Evolutionary conservation across 2,329 filamentous ascomycete species (phyloP).

Genomic region (Trichoderma citrinoviride): DNA sequence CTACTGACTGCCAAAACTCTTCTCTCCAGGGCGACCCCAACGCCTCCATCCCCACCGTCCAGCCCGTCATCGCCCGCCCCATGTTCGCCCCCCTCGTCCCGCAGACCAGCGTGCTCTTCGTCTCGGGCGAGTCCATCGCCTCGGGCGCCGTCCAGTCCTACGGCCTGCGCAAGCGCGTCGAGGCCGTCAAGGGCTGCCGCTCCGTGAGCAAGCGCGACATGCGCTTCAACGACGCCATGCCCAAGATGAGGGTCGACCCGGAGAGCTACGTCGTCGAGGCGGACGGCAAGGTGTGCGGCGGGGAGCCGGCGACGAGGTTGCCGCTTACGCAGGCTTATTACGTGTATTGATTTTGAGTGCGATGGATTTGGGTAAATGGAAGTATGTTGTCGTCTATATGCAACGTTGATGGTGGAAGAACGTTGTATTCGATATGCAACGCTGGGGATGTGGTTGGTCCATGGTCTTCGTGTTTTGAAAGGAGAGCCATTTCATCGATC

Average conservation of each 20-base stretch:
- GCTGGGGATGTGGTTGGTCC: too few relatives aligned
- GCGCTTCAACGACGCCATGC: slow-evolving; percentile 82
- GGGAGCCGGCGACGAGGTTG: slow-evolving; percentile 67
- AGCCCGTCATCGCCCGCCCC: slow-evolving; percentile 77
- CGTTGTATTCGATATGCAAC: too few relatives aligned
- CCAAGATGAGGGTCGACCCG: slow-evolving; percentile 86
- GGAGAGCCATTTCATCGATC: background rate
- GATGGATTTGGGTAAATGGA: background rate
- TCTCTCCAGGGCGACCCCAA: slow-evolving; percentile 69
- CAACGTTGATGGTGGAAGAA: background rate
- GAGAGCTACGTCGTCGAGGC: slow-evolving; percentile 88
- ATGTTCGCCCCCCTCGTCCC: slow-evolving; percentile 82
- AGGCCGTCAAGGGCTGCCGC: slow-evolving; percentile 74
- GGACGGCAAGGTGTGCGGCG: slow-evolving; percentile 70
- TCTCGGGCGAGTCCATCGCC: slow-evolving; percentile 68
- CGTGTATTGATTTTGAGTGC: slow-evolving; percentile 57
- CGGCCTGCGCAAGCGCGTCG: slow-evolving; percentile 72
- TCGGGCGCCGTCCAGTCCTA: slow-evolving; percentile 69
- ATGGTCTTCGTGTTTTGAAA: too few relatives aligned
- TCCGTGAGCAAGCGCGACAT: slow-evolving; percentile 79
- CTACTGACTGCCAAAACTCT: slow-evolving; percentile 12
- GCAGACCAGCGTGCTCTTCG: slow-evolving; percentile 73
- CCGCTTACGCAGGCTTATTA: slow-evolving; percentile 77
- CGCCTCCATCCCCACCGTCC: slow-evolving; percentile 81
- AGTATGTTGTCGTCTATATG: background rate